Evolutionary conservation across 805 yeast species (phyloP), one percentile per base, ranked within the genome.

Genomic region (Cyberlindnera maclurae): DNA sequence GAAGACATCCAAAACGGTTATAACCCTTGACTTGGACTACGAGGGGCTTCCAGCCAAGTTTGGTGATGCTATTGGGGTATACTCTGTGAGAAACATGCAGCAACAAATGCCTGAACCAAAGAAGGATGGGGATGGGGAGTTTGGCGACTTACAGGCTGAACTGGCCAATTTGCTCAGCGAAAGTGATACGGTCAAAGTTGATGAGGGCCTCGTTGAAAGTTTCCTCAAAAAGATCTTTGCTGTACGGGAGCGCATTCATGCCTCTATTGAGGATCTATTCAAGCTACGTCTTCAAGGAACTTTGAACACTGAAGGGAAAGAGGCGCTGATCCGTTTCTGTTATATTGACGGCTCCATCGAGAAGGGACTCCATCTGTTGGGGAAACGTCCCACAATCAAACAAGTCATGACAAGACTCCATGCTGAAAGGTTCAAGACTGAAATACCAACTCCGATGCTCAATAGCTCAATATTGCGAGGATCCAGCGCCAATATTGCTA

Each of bases 21-120:
- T 79, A 38, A 75, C 82, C 0, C 55, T 87, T 16, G 93, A 82
- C 45, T 67, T 83, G 30, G 88, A 84, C 46, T 66, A 65, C 39
- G 75, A 66, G 4, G 61, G 65, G 8, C 66, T 84, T 49, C 77
- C 88, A 1, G 68, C 68, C 18, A 64, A 71, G 32, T 65, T 79
- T 47, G 77, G 71, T 50, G 82, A 83, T 42, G 73, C 73, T 41
- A 70, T 88, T 35, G 86, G 94, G 0, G 64, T 84, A 17, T 82
- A 82, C 55, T 78, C 90, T 10, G 79, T 89, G 77, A 74, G 80
- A 52, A 89, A 89, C 58, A 78, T 87, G 77, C 89, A 82, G 49
- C 57, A 63, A 16, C 71, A 75, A 37, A 58, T 80, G 24, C 50
- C 55, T 12, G 12, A 15, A 12, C 30, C 51, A 44, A 13, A 47